Base-by-base conservation (phyloP, 495 filamentous ascomycete genomes). In the Penicillium taxi region DNA sequence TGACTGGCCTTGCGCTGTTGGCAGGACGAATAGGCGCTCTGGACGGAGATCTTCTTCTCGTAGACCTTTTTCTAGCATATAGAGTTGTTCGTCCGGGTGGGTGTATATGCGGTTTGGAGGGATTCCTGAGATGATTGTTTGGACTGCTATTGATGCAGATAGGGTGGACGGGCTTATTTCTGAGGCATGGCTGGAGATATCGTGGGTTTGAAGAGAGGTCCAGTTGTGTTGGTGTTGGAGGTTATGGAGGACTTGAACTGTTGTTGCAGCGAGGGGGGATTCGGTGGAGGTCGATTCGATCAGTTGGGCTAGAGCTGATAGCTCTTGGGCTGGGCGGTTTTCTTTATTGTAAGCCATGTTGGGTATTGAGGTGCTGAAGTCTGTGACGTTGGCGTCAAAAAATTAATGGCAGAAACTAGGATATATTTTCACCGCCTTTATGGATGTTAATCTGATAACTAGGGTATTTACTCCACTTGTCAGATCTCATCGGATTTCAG, bases 21-120 rank as follows among this genome's bases (percentile, higher is more conserved):
- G 87, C n/a, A 96, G 60, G 4, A 96, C 83, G 78, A 89, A 96
- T 53, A 94, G 81, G 32, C 75, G 59, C 48, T 84, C 77, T 0
- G 78, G 64, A 2, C 66, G 61, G 15, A 72, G 55, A 31, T 73
- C 66, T 35, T 67, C 56, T 13, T 70, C 68, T 32, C 55, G 56
- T 9, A 68, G 50, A 15, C 64, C 66, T 9, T 45, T 55, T 57
- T 84, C 78, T 37, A 94, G 62, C 56, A 86, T 73, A 44, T 77
- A 81, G 26, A 88, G 73, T 61, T 94, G 87, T 60, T 93, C 85
- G 58, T 96, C 91, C 5, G 91, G 91, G 58, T 98, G 89, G 35
- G 84, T 73, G 63, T 98, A 96, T 15, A 94, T 72, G 5, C 78
- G 75, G 32, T 82, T 75, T 5, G 91, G 87, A 6, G 91, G 89